Percentiles rank a stretch among this genome's conserved stretches.
Evolutionary conservation across 1,284 basidiomycete species (phyloP).

Genomic region (Afroboletus lepidellus): DNA sequence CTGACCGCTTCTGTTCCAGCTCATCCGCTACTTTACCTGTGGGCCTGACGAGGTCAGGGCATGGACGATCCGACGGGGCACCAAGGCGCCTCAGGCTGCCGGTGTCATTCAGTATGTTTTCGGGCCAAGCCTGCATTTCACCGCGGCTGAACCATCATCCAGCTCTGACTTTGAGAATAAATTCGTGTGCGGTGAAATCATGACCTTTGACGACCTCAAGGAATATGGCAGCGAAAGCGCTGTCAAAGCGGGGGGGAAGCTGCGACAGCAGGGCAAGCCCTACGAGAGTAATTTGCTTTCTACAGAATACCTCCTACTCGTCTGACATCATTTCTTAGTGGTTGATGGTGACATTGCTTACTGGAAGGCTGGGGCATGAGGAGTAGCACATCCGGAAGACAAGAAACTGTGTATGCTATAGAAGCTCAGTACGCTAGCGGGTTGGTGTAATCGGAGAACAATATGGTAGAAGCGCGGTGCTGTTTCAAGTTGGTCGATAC

Average conservation of each 20-base stretch:
- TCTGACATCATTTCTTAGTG: slow-evolving; percentile 46
- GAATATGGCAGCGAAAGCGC: slow-evolving; percentile 88
- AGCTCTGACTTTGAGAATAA: slow-evolving; percentile 96
- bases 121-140: slow-evolving; percentile 7
- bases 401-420: slow-evolving; percentile 12
- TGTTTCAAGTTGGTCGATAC: neutral
- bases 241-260: slow-evolving; percentile 95
- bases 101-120: slow-evolving; percentile 92
- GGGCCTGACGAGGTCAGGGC: slow-evolving; percentile 97
- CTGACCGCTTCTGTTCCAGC: slow-evolving; percentile 38
- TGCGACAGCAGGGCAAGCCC: slow-evolving; percentile 95
- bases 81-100: slow-evolving; percentile 95
- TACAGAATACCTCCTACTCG: slow-evolving; percentile 1
- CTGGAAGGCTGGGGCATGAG: slow-evolving; percentile 70
- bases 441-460: slow-evolving; percentile 13
- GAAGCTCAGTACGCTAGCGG: slow-evolving; percentile 17
- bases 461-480: neutral
- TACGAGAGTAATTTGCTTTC: slow-evolving; percentile 73
- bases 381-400: neutral
- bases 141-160: slow-evolving; percentile 8
- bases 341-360: slow-evolving; percentile 82
- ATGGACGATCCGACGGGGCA: slow-evolving; percentile 95
- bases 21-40: slow-evolving; percentile 97
- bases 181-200: slow-evolving; percentile 99
- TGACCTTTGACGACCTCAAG: slow-evolving; percentile 89